Evolutionary conservation across 148 eudicot genomes (phyloP), one percentile per base, ranked within the genome.

Genomic region (Fagopyrum homotropicum): DNA sequence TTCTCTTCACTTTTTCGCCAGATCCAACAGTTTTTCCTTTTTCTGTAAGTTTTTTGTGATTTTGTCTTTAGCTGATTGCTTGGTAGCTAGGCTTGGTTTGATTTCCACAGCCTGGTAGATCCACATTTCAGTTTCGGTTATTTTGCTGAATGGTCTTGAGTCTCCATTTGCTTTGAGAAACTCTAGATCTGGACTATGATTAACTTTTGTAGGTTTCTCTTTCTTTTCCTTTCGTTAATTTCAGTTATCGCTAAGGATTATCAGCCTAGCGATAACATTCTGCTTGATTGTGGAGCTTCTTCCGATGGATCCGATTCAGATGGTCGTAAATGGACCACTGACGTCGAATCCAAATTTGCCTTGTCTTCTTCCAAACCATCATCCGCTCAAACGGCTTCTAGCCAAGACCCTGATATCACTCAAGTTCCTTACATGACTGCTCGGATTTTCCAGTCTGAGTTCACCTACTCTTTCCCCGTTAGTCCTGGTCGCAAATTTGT

Each of bases 371-470:
- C 75, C 35, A 80, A 79, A 6, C 81, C 98, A 15, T 75, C 81
- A 15, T 75, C 81, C 9, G 81, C 79, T 16, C 78, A 87, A 30
- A 14, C 73, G 11, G 96, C 98, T 60, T 79, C 81, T 5, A 74
- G 66, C 8, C 98, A 91, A 63, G 86, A 80, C 12, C 84, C 92
- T 49, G 84, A 88, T 49, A 95, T 91, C 63, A 88, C 85, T 15
- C 72, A 76, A 45, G 88, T 91, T 69, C 98, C 98, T 69, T 94
- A 68, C 81, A 85, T 91, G 98, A 86, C 86, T 16, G 91, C 91
- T 56, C 84, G 98, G 44, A 56, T 91, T 68, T 90, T 91, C 79
- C 68, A 74, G 57, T 87, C 93, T 43, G 79, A 85, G 26, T 91
- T 86, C 83, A 88, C 91, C 57, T 94, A 91, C 49, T 83, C 74